Evolutionary conservation across 1,139 yeast species (phyloP), one percentile per base, ranked within the genome.

Genomic region (Yamadazyma dushanensis): DNA sequence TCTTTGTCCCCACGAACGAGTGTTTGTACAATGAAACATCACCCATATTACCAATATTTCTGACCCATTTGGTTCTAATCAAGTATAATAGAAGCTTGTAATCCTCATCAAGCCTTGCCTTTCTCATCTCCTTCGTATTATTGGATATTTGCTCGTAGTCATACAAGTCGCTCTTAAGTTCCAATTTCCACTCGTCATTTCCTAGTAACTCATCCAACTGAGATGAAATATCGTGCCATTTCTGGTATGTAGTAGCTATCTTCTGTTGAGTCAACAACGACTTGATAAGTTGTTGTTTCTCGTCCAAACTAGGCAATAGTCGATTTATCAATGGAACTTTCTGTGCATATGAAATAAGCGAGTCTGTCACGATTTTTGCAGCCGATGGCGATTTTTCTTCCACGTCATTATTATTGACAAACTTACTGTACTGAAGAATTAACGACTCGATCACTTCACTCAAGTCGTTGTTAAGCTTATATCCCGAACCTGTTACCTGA

Each of bases 41-140:
- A 0, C 96, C 95, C 72, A 89, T 87, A 48, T 88, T 85, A 0
- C 96, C 97, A 40, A 88, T 61, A 53, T 89, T 87, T 44, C 98
- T 68, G 8, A 79, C 76, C 86, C 96, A 83, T 21, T 85, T 79
- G 0, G 97, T 90, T 38, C 97, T 63, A 8, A 92, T 78, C 17
- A 87, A 64, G 52, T 86, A 87, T 16, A 90, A 60, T 24, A 92
- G 61, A 30, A 73, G 66, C 37, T 76, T 70, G 49, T 74, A 76
- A 53, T 92, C 86, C 21, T 74, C 70, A 8, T 64, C 51, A 18
- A 57, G 39, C 26, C 97, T 66, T 1, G 92, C 88, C 2, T 60
- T 57, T 32, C 76, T 63, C 68, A 92, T 66, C 40, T 82, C 82
- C n/a, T 56, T 49, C 35, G 88, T 61, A 39, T 80, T 66, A 11